Evolutionary conservation across 2,329 filamentous ascomycete genomes (phyloP), one percentile per base, ranked within the genome.

Genomic region (Neofusicoccum laricinum): DNA sequence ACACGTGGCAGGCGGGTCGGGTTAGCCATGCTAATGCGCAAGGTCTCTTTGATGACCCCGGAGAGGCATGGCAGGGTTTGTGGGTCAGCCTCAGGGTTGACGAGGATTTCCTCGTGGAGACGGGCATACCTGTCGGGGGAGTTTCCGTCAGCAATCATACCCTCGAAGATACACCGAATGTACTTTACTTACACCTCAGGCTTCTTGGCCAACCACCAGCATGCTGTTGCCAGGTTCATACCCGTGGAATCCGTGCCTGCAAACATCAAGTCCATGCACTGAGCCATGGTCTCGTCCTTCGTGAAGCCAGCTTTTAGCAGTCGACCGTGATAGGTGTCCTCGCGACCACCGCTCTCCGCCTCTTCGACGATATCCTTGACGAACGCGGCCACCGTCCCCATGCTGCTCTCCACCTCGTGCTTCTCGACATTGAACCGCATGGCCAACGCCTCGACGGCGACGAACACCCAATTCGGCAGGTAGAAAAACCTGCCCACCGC

Each of bases 261-360:
- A 19, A 62, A 86, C 30, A 82, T 78, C 2, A 86, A 70, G 67
- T 85, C 84, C 67, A 85, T 84, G 66, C 81, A 79, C 67, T 86
- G 83, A 0, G 81, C 78, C 46, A 76, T 78, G 6, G 81, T 76
- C 68, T 86, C 83, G 4, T 74, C 68, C 10, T 70, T 69, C 3
- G 76, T 75, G 32, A 85, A 71, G 0, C 80, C 80, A 7, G 77
- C 72, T 46, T 77, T 76, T 19, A 84, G 69, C 40, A 86, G 71
- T 4, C 83, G 77, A 2, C 77, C 79, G 40, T 82, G 82, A 66
- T 84, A 86, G 4, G 77, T 84, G 4, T 72, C 73, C 46, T 78
- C 76, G 41, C 14, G 55, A 7, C 74, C 74, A 25, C 70, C 69
- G 6, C 66, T 64, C 34, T 65, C 51, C 46, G 43, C 63, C 45